Base-by-base conservation (phyloP, 2,329 filamentous ascomycete genomes). In the Hypoxylon sp. region DNA sequence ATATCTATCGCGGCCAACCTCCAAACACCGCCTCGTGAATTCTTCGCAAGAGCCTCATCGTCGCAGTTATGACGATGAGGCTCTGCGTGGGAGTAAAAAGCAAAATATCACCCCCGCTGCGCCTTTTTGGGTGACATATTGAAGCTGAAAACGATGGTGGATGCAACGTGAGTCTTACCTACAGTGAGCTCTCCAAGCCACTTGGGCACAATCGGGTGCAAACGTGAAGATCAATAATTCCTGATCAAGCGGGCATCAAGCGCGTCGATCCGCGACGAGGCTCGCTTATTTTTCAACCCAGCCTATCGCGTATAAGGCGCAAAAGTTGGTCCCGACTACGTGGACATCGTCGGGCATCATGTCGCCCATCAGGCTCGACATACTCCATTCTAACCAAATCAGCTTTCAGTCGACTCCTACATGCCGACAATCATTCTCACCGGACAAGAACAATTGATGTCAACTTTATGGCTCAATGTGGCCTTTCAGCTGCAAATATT, bases 341-440 rank as follows among this genome's bases (percentile, higher is more conserved):
- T 63, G 59, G 54, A 46, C 37, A 51, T 60, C 41, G 53, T 66
- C 48, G 54, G 65, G 52, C 59, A 63, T 32, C 61, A 52, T 59
- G 37, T 58, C 32, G 43, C 19, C 23, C 21, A 57, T 65, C 23
- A 53, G 45, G 39, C 61, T 29, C 57, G 34, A 51, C 56, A 25
- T 34, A 37, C 65, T 14, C 34, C 37, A 51, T 60, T 48, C 30
- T 30, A 23, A 21, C 27, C 53, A 59, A 61, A 50, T 62, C 48
- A 21, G 25, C 11, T 23, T 11, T 46, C 23, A 41, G 45, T 23
- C 16, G 19, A 34, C 30, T 54, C 50, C 43, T 59, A 46, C 29
- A 43, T 25, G 52, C 39, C 11, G 3, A 43, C 9, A 45, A 43
- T 48, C 29, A 5, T 43, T 32, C 27, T 39, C 47, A 27, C 32